phyloP scores from a whole-genome alignment of 495 filamentous ascomycete species.

The Penicillium roqueforti region DNA sequence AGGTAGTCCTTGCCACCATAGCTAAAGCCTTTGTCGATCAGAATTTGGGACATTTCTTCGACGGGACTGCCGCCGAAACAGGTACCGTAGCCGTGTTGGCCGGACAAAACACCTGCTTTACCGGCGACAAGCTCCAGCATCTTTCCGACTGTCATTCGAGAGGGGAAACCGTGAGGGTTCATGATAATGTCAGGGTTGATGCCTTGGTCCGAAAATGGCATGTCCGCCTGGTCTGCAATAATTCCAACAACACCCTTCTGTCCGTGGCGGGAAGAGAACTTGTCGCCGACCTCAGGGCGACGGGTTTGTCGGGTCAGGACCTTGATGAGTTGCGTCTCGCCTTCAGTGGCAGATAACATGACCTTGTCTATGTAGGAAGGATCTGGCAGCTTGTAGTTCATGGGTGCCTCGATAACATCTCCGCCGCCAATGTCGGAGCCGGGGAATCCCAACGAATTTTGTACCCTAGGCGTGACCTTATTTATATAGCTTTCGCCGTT shows the following conservation, averaged over 20 bases:
- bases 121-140: conserved; percentile 93
- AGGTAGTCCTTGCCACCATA: conserved; percentile 97
- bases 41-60: conserved; percentile 78
- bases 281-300: conserved; percentile 90
- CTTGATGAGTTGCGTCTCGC: conserved; percentile 76
- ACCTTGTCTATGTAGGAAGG: conserved; percentile 91
- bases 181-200: conserved; percentile 98
- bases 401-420: conserved; percentile 57
- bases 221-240: conserved; percentile 90
- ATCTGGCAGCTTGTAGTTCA: conserved; percentile 80
- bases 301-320: conserved; percentile 90
- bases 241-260: conserved; percentile 98
- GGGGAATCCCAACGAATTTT: conserved; percentile 54
- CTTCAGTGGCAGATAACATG: conserved; percentile 81
- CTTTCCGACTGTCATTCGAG: conserved; percentile 99
- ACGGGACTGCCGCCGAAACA: conserved; percentile 92
- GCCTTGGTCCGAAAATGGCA: conserved; percentile 91
- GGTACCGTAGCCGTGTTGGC: conserved; percentile 83
- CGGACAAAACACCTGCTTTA: conserved; percentile 83
- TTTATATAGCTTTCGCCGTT: conserved; percentile 80
- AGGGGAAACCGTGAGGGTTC: conserved; percentile 99
- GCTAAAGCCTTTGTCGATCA: conserved; percentile 84
- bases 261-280: conserved; percentile 96
- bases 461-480: conserved; percentile 75
- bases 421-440: conserved; percentile 57